Base-by-base conservation (phyloP, 441 rosid species). In the Manihot esculenta region DNA sequence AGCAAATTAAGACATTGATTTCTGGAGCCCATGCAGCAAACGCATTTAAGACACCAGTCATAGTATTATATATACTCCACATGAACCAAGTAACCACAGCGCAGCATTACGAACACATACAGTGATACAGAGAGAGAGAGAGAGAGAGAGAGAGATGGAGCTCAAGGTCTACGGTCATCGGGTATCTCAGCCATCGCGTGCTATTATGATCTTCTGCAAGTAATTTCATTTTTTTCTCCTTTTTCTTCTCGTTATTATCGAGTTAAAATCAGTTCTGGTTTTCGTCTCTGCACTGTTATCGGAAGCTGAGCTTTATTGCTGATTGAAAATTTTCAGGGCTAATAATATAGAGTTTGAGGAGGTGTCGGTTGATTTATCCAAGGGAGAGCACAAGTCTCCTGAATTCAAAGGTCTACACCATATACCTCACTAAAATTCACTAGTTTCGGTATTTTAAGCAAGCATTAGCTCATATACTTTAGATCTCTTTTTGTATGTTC, bases 161-260 rank as follows among this genome's bases (percentile, higher is more conserved):
- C 85, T 94, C 66, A 86, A 91, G 82, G 82, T 94, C 3, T 91
- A 87, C 51, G 87, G 74, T 0, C 89, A 91, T 74, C 85, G 95
- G 7, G 70, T 82, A 86, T 91, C 97, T 17, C 92, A 88, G 85
- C 99, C 97, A 9, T 78, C 87, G 55, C 89, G 97, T 4, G 99
- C 97, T 57, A 51, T 91, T 14, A 30, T 91, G 69, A 82, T 92
- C 83, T 87, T 92, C 87, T 91, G 97, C 97, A 92, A 92, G 97
- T 92, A 84, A 49, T 48, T 54, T 0, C 30, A 10, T 24, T 41
- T 65, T 5, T 57, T 56, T 48, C 18, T 12, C 3, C 17, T 62
- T 20, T 10, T 60, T 27, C 26, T 69, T 9, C 27, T 49, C 12
- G 18, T 17, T 26, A n/a, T n/a, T 38, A 35, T 38, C 42, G 3